These are phyloP conservation scores for Perkinsus olseni DNA, from an alignment of 169 alveolate species.

Conservation along the genomic window DNA sequence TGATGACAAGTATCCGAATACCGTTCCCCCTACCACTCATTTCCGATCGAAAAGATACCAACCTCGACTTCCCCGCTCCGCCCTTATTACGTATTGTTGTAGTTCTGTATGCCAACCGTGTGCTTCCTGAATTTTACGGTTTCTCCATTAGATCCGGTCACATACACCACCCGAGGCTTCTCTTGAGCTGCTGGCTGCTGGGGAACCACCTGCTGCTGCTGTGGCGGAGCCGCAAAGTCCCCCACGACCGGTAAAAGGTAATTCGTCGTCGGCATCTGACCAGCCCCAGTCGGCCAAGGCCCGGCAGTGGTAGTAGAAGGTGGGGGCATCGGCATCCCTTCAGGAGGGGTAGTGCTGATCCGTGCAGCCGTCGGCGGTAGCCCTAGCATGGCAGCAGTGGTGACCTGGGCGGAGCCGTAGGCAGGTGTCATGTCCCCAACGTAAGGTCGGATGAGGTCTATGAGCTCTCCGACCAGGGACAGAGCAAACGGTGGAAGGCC, in stretches of 20 bases:
- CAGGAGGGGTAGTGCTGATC: neutral
- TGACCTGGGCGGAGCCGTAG: neutral
- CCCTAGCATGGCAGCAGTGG: neutral
- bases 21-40: too few species aligned
- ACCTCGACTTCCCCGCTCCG: too few species aligned
- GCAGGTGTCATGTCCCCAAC: neutral
- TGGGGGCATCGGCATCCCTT: neutral
- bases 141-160: neutral
- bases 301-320: neutral
- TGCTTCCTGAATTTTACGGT: neutral
- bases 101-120: neutral
- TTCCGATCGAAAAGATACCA: too few species aligned
- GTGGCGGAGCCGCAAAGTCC: neutral
- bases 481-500: neutral
- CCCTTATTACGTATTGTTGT: neutral
- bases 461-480: neutral
- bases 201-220: too few species aligned
- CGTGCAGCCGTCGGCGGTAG: neutral
- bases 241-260: neutral
- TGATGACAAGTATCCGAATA: too few species aligned
- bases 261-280: neutral
- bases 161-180: neutral
- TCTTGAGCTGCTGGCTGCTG: neutral
- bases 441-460: neutral
- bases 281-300: neutral